These are phyloP conservation scores for Collybia nuda DNA, from an alignment of 768 basidiomycete species.

Conservation along the genomic window DNA sequence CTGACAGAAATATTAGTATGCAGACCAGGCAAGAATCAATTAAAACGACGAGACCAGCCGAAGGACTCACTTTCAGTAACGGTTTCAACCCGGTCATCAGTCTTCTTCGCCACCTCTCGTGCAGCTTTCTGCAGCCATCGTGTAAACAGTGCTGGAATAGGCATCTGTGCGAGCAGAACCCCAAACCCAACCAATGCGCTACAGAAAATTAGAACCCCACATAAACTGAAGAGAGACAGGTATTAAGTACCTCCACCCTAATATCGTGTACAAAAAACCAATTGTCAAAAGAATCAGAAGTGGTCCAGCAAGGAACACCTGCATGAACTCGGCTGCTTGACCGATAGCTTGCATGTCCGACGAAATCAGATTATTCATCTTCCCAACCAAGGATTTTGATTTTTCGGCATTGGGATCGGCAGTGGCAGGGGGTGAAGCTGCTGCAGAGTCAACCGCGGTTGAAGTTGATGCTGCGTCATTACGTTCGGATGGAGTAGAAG, in stretches of 20 bases:
- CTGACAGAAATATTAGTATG: conserved; percentile 26
- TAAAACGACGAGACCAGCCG: conserved; percentile 3
- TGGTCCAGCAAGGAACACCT: conserved; percentile 34
- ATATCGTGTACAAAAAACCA: conserved; percentile 40
- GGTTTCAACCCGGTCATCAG: conserved; percentile 56
- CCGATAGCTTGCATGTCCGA: conserved; percentile 48
- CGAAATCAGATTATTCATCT: conserved; percentile 74
- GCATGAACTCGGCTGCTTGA: conserved; percentile 31
- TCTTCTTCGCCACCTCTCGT: conserved; percentile 44
- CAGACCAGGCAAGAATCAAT: not conserved
- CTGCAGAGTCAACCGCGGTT: conserved; percentile 6
- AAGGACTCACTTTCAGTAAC: conserved; percentile 55
- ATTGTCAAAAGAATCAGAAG: conserved; percentile 34
- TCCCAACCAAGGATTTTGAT: conserved; percentile 51
- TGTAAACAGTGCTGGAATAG: conserved; percentile 54
- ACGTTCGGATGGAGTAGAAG: conserved; percentile 3
- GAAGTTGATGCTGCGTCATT: conserved; percentile 1
- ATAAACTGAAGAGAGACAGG: conserved; percentile 1
- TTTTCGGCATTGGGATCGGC: conserved; percentile 4
- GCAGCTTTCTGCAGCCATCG: conserved; percentile 46
- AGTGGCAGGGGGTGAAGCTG: conserved; percentile 4
- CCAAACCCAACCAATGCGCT: conserved; percentile 59
- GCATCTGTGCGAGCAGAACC: conserved; percentile 47
- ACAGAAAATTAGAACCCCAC: not conserved
- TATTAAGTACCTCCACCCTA: conserved; percentile 41